Evolutionary conservation across 2,329 filamentous ascomycete genomes (phyloP), one percentile per base, ranked within the genome.

Genomic region (Ophiostoma perfectum): DNA sequence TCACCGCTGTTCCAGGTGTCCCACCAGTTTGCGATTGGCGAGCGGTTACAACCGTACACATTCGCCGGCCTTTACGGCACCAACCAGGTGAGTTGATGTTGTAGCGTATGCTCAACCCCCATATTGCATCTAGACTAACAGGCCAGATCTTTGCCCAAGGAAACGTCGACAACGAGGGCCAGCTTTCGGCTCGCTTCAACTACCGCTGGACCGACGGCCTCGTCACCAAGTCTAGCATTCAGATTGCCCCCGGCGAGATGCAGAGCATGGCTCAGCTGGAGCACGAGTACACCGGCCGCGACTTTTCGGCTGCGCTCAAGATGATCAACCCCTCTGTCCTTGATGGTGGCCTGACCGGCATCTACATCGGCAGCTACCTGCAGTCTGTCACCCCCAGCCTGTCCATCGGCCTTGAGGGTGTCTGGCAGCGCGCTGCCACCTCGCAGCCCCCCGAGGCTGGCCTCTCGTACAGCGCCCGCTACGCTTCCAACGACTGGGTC

Each of bases 1-100:
- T 87, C 89, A 69, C 95, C 95, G 69, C 83, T 98, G 74, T 99
- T 99, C 85, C 94, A 98, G 81, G 91, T 97, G 74, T 97, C 94
- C 73, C 95, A 99, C 82, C 92, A 95, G 75, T 95, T 99, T 79
- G 90, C 94, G 68, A 92, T 97, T 87, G 94, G 95, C 74, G 92
- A 97, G 80, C 88, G 90, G 73, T 84, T 96, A 78, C 93, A 93
- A 78, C 95, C 95, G 49, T 99, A 99, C 81, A 92, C 92, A 68
- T 97, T 98, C 81, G 92, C 93, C 74, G 92, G 91, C 72, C 87
- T 99, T 76, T 97, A 95, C 78, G 95, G 95, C 74, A 97, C 91
- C 73, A 90, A 90, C 80, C 94, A 92, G 85, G 94, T 97, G 80
- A 6, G 67, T 68, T 18, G n/a, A 11, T 11, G 3, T 27, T 55